These are phyloP conservation scores for Tulasnella sp. DNA, from an alignment of 768 basidiomycete species.

Conservation along the genomic window DNA sequence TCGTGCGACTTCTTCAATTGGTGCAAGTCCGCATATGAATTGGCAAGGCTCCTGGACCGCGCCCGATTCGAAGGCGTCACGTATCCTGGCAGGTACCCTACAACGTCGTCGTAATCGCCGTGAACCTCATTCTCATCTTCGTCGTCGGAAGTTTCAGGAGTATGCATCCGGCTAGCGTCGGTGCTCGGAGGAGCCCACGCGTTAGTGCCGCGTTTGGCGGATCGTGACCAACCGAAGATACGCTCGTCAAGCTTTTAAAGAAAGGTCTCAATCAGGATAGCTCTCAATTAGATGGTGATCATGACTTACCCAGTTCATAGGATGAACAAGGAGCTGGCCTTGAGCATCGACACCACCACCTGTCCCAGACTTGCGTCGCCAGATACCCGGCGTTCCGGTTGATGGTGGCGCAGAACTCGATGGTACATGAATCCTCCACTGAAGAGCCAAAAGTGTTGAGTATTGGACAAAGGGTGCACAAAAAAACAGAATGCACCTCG, in stretches of 20 bases:
- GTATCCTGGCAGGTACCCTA: conserved; percentile 48
- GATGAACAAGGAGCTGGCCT: conserved; percentile 75
- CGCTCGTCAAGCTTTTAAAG: conserved; percentile 58
- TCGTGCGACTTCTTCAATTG: conserved; percentile 31
- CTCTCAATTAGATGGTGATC: neutral
- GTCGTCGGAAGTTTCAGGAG: conserved; percentile 72
- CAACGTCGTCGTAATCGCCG: conserved; percentile 86
- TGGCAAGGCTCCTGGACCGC: conserved; percentile 49
- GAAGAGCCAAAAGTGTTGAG: conserved; percentile 11
- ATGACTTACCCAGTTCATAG: conserved; percentile 46
- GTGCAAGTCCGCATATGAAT: conserved; percentile 76
- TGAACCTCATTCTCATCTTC: conserved; percentile 47
- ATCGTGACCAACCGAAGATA: conserved; percentile 83
- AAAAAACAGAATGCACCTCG: conserved; percentile 38
- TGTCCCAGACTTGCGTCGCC: conserved; percentile 62
- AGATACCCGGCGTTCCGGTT: conserved; percentile 58
- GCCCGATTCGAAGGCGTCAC: conserved; percentile 33
- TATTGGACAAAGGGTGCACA: neutral
- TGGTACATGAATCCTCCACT: conserved; percentile 75
- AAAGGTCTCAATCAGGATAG: conserved; percentile 70
- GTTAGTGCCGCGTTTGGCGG: conserved; percentile 66
- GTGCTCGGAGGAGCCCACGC: conserved; percentile 59
- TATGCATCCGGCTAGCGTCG: conserved; percentile 44
- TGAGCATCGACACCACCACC: conserved; percentile 78
- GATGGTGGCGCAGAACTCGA: conserved; percentile 81